Evolutionary conservation across 2,329 filamentous ascomycete species (phyloP).

Genomic region (Zarea fungicola): DNA sequence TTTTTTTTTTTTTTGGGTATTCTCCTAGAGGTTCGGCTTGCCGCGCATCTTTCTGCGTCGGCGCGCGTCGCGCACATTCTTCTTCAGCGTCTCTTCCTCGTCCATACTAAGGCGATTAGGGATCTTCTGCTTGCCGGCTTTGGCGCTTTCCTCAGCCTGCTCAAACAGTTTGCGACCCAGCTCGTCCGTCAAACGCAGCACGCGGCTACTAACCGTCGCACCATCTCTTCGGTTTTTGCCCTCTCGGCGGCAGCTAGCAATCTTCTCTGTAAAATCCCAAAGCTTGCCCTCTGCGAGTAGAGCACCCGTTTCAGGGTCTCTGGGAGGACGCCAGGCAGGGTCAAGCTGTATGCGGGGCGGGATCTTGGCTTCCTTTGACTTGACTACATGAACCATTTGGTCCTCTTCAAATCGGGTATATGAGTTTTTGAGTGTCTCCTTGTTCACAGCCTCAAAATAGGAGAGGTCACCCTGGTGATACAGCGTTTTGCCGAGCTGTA

Average conservation of each 20-base stretch:
- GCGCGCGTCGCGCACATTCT: slow-evolving; percentile 40
- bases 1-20: neutral
- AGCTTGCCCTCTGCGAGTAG: slow-evolving; percentile 68
- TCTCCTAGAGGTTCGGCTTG: slow-evolving; percentile 42
- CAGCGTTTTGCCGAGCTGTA: slow-evolving; percentile 82
- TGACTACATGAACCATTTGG: slow-evolving; percentile 73
- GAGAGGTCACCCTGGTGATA: slow-evolving; percentile 96
- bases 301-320: slow-evolving; percentile 55
- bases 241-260: slow-evolving; percentile 76
- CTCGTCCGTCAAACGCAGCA: slow-evolving; percentile 69
- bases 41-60: slow-evolving; percentile 45
- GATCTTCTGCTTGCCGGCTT: slow-evolving; percentile 27
- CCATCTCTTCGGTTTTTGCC: slow-evolving; percentile 96
- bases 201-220: slow-evolving; percentile 76
- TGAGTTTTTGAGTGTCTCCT: slow-evolving; percentile 92
- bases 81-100: slow-evolving; percentile 41
- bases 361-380: slow-evolving; percentile 59
- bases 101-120: slow-evolving; percentile 44
- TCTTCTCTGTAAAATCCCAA: slow-evolving; percentile 89
- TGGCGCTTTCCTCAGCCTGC: slow-evolving; percentile 39
- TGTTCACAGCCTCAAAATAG: slow-evolving; percentile 98
- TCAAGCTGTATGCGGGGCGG: slow-evolving; percentile 62
- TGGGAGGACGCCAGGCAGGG: slow-evolving; percentile 66
- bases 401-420: slow-evolving; percentile 87
- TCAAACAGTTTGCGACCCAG: slow-evolving; percentile 68